Base-by-base conservation (phyloP, 2,329 filamentous ascomycete genomes). In the Pleochaeta shiraiana region DNA sequence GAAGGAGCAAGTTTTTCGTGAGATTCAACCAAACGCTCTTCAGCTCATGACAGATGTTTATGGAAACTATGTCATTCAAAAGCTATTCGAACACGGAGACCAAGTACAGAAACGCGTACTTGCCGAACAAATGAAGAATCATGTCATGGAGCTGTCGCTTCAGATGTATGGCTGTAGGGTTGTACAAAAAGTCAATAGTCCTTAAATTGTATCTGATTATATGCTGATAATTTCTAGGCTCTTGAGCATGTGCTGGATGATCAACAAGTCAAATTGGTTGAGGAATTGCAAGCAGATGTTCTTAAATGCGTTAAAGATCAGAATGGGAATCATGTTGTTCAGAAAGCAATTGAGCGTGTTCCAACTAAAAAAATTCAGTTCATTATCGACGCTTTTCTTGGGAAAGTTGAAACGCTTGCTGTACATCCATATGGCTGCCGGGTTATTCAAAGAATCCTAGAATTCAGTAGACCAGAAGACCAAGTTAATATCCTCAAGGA, bases 41-140 rank as follows among this genome's bases (percentile, higher is more conserved):
- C 90, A 92, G 71, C 77, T 98, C 60, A 96, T 95, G 90, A 92
- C 86, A 57, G 93, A 97, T 73, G 86, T 97, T 0, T 98, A 96
- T 72, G 93, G 93, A 64, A 98, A 98, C 74, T 98, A 97, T 72
- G 93, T 98, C 39, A 91, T 97, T 45, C 93, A 98, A 72, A 97
- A 96, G 74, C 85, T 97, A 72, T 96, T 97, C 67, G 92, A 97
- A 73, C 90, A 97, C 73, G 92, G 93, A 45, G 95, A 90, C 69
- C 91, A 95, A 74, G 81, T 85, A 0, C 93, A 98, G 76, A 98
- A 98, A 77, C 90, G 86, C 74, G 80, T 87, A 1, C 76, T 98
- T 50, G 90, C 90, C 0, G 83, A 84, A 67, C 84, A 88, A 74
- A 96, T 97, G 90, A 88, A 86, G 73, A 87, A 87, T 6, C 88